Evolutionary conservation across 2,329 filamentous ascomycete species (phyloP).

Genomic region (Cordyceps fumosorosea): DNA sequence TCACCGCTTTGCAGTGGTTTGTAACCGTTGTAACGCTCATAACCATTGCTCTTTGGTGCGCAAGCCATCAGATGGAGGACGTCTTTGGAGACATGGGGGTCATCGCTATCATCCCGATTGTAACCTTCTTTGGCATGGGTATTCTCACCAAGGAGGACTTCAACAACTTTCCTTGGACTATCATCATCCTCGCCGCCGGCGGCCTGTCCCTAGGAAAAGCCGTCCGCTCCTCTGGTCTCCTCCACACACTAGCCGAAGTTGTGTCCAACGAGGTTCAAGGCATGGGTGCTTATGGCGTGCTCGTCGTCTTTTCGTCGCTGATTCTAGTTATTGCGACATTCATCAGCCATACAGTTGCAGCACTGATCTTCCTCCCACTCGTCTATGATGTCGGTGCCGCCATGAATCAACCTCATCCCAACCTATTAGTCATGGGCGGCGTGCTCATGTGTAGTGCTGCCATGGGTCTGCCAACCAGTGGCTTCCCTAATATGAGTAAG

Average conservation of each 20-base stretch:
- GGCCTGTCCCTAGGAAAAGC: conserved; percentile 89
- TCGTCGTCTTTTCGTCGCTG: conserved; percentile 76
- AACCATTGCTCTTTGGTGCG: conserved; percentile 90
- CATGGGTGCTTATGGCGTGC: conserved; percentile 76
- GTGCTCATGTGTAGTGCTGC: conserved; percentile 95
- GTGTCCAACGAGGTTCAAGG: conserved; percentile 71
- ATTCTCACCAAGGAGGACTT: conserved; percentile 98
- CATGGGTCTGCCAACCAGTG: conserved; percentile 92
- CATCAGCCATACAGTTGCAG: conserved; percentile 95
- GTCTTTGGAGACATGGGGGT: conserved; percentile 98
- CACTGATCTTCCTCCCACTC: conserved; percentile 86
- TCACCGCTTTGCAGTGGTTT: conserved; percentile 87
- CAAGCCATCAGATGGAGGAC: conserved; percentile 78
- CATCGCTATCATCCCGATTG: conserved; percentile 90
- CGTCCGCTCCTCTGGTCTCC: conserved; percentile 84
- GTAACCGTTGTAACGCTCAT: conserved; percentile 74
- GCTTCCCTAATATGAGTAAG: conserved; percentile 99
- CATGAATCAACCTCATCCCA: conserved; percentile 89
- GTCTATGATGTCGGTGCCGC: conserved; percentile 76
- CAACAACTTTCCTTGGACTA: conserved; percentile 99
- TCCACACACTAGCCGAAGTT: conserved; percentile 75
- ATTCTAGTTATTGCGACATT: conserved; percentile 94
- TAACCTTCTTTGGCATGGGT: conserved; percentile 92
- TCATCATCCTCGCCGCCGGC: conserved; percentile 94
- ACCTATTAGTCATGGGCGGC: conserved; percentile 88